Evolutionary conservation across 768 basidiomycete genomes (phyloP).

Genomic region (Hygrocybe punicea): DNA sequence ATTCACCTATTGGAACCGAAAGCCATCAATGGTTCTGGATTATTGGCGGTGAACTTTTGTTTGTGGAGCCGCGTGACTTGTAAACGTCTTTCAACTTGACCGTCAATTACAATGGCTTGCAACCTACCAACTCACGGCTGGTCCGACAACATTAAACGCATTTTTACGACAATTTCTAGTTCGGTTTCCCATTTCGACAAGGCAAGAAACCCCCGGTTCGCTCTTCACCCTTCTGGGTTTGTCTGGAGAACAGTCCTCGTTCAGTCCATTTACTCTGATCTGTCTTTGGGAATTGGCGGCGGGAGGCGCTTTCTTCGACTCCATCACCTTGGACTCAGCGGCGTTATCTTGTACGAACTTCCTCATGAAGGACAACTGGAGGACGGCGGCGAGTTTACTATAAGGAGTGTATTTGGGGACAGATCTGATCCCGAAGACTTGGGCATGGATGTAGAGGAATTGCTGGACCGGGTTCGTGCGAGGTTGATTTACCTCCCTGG

Average conservation of each 20-base stretch:
- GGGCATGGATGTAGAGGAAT: conserved; percentile 28
- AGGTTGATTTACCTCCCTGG: conserved; percentile 29
- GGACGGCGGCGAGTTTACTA: conserved; percentile 10
- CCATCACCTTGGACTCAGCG: conserved; percentile 29
- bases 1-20: no score
- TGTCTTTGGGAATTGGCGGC: neutral
- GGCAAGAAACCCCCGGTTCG: neutral
- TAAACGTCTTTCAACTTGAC: neutral
- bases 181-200: neutral
- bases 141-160: neutral
- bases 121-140: neutral
- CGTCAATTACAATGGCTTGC: neutral
- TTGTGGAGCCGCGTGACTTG: no score
- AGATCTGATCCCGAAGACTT: conserved; percentile 14
- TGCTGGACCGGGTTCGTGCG: conserved; percentile 27
- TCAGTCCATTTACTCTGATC: neutral
- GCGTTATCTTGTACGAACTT: conserved; percentile 29
- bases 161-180: neutral
- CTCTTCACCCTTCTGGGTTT: neutral
- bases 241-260: neutral
- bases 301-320: conserved; percentile 25
- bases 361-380: neutral
- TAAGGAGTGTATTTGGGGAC: conserved; percentile 29
- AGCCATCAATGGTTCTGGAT: no score
- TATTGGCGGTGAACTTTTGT: no score